Percentiles rank a stretch among this genome's conserved stretches.
phyloP scores from a whole-genome alignment of 2,329 filamentous ascomycete species.

The Colletotrichum eleusines region DNA sequence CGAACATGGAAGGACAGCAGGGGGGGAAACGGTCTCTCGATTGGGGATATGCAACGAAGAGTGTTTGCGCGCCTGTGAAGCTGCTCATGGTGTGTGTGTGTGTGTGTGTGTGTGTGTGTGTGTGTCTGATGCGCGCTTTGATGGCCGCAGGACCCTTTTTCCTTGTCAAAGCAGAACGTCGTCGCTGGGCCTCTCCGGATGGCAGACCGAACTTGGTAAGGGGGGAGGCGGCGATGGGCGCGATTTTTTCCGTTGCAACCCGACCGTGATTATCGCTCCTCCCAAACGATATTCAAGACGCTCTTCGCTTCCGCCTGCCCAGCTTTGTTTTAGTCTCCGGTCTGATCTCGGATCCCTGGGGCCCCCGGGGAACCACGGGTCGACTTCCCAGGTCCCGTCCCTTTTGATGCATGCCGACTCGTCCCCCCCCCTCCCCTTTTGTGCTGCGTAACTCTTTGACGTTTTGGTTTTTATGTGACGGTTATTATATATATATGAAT shows the following conservation, averaged over 20 bases:
- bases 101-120: too few species aligned
- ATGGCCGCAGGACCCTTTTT: conserved; percentile 27
- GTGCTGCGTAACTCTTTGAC: neutral
- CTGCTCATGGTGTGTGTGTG: conserved; percentile 12
- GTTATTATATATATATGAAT: neutral
- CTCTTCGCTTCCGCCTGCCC: neutral
- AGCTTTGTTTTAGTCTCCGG: conserved; percentile 23
- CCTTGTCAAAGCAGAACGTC: conserved; percentile 33
- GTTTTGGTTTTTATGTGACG: neutral
- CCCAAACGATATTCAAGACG: neutral
- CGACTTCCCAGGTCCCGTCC: conserved; percentile 21
- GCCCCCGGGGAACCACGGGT: conserved; percentile 32
- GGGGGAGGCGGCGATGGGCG: conserved; percentile 20
- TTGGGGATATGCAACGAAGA: neutral
- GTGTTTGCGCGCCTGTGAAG: neutral
- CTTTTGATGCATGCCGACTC: conserved; percentile 7
- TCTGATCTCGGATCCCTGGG: conserved; percentile 30
- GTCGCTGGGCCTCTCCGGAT: conserved; percentile 30
- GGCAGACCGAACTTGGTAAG: conserved; percentile 39
- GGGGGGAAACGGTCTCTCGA: neutral
- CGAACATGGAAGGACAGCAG: neutral
- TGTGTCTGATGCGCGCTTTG: conserved; percentile 35
- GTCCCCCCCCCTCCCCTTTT: neutral
- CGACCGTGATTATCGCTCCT: neutral
- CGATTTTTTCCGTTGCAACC: neutral